phyloP scores from a whole-genome alignment of 2,329 filamentous ascomycete species.

The Rosellinia necatrix region DNA sequence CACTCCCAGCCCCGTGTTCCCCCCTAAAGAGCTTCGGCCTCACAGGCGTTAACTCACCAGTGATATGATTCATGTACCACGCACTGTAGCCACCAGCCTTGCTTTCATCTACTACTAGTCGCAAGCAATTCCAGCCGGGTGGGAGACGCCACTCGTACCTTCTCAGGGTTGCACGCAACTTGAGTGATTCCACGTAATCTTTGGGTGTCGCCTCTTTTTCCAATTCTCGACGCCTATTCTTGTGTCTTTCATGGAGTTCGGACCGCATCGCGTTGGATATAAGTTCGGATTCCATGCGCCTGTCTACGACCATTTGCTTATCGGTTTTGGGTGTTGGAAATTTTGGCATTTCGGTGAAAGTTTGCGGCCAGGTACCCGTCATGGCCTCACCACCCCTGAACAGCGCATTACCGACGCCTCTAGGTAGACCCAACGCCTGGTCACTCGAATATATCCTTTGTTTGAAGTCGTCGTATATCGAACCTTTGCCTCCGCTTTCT shows the following conservation, averaged over 20 bases:
- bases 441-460: too few species aligned
- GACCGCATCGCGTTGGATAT: constrained; percentile 7
- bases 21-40: constrained; percentile 6
- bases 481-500: neutral
- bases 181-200: neutral
- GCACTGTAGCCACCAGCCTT: neutral
- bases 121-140: constrained; percentile 2
- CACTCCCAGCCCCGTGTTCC: too few species aligned
- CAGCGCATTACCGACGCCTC: neutral
- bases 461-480: neutral
- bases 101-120: neutral
- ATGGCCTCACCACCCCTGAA: neutral
- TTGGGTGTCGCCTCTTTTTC: constrained; percentile 1
- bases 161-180: neutral
- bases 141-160: constrained; percentile 5
- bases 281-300: neutral
- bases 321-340: neutral
- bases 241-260: neutral
- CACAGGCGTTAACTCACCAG: neutral
- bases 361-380: constrained; percentile 5
- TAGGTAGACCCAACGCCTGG: neutral
- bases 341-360: neutral
- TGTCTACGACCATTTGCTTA: neutral
- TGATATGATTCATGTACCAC: neutral
- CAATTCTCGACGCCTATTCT: too few species aligned